Base-by-base conservation (phyloP, 306 rosid genomes). In the Fagus sylvatica region DNA sequence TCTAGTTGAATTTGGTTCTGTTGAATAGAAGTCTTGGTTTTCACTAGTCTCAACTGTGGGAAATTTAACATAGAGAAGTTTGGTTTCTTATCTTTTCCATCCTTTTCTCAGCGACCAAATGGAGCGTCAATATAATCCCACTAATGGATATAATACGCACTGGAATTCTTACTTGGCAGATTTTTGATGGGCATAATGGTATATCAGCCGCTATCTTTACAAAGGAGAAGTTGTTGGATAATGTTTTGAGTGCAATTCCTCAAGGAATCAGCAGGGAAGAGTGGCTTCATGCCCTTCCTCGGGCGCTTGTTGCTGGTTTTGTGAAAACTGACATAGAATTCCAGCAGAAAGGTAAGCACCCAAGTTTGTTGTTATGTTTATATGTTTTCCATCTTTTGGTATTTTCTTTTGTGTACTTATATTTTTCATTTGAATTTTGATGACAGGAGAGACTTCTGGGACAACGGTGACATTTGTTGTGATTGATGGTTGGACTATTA, bases 291-390 rank as follows among this genome's bases (percentile, higher is more conserved):
- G 91, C 91, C 64, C 98, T 93, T 74, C 99, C 99, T 55, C 98
- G 99, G 65, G 98, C 99, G 9, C 79, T 95, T 78, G 99, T 95
- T 76, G 99, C 90, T 51, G 97, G 98, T 74, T 95, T 95, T 80
- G 98, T 95, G 78, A 95, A 95, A 90, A 91, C 99, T 73, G 99
- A 95, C 85, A 95, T 88, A 49, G 99, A 95, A 87, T 93, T 95
- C 85, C 99, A 95, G 87, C 95, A 93, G 79, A 95, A 91, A 81
- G 99, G 99, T 88, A 69, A 56, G 10, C 67, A 6, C 77, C 2
- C 43, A 64, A 51, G 60, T 62, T 54, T 55, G 46, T 78, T 36
- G 17, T 36, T 69, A 40, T 32, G 22, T 28, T 76, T 65, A 3
- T 17, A 16, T 39, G 53, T 33, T 49, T 33, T 42, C 32, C 7